Conservation (phyloP, 805 yeast genomes). For the Starmerella davenportii region DNA sequence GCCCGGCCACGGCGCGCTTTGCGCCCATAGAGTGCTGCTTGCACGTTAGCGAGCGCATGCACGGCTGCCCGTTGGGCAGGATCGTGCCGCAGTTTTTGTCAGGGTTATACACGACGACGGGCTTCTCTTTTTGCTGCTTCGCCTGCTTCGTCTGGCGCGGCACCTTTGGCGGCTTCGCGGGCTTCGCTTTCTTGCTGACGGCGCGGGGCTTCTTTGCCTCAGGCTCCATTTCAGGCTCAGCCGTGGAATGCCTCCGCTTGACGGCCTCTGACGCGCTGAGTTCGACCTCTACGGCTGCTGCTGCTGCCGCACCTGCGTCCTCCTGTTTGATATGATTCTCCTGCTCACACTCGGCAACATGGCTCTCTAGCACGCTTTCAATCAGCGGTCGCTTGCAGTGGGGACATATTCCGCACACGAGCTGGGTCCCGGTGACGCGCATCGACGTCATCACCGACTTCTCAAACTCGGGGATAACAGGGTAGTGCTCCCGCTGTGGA, state of each 20-base stretch:
- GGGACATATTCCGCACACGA: conserved; percentile 18
- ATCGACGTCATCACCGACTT: conserved; percentile 15
- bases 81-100: conserved; percentile 83
- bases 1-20: conserved; percentile 82
- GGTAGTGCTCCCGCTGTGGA: conserved; percentile 5
- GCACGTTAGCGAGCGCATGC: conserved; percentile 91
- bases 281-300: background rate
- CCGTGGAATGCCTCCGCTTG: background rate
- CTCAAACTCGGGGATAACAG: conserved; percentile 15
- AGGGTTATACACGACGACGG: conserved; percentile 28
- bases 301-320: background rate
- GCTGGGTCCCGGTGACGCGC: conserved; percentile 17
- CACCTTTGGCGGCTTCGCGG: conserved; percentile 4
- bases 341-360: conserved; percentile 11
- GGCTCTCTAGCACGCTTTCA: conserved; percentile 13
- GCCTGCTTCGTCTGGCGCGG: conserved; percentile 5
- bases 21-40: conserved; percentile 98
- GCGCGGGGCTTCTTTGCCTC: background rate
- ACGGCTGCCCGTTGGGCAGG: conserved; percentile 80
- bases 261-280: background rate
- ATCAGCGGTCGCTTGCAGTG: conserved; percentile 20
- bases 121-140: conserved; percentile 37
- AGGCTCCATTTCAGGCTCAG: background rate
- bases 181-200: conserved; percentile 6
- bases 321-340: background rate